Conservation (phyloP, 23 red algal genomes). For the Gracilaria domingensis region DNA sequence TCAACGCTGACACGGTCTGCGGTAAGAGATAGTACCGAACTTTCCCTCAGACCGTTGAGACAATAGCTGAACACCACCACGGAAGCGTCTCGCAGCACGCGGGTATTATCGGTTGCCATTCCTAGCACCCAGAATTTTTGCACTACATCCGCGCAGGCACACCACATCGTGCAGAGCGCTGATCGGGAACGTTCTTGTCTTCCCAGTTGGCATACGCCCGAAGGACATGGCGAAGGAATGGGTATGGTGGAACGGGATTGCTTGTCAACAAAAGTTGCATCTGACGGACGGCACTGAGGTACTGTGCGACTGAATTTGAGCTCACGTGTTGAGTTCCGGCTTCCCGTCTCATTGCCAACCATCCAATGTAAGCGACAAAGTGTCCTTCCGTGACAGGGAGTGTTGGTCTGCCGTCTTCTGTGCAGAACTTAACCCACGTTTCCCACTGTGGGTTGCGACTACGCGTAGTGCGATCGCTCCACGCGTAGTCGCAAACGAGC, state of each 20-base stretch:
- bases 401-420: not conserved
- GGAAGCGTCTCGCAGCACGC: not conserved
- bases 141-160: not conserved
- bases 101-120: not conserved
- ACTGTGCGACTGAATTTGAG: constrained; percentile 27
- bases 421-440: constrained; percentile 28
- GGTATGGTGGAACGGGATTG: not conserved
- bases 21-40: not conserved
- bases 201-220: constrained; percentile 2
- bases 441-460: constrained; percentile 1
- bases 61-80: constrained; percentile 1
- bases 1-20: not conserved
- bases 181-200: not conserved
- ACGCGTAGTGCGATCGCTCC: not conserved
- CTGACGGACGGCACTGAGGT: constrained; percentile 28
- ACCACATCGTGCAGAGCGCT: constrained; percentile 5
- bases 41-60: constrained; percentile 30
- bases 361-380: constrained; percentile 28
- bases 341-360: constrained; percentile 6
- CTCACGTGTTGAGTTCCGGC: not conserved
- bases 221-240: not conserved
- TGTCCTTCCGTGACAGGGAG: constrained; percentile 39
- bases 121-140: constrained; percentile 35
- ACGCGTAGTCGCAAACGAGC: not conserved
- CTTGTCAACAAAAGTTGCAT: constrained; percentile 8